Evolutionary conservation across 306 rosid genomes (phyloP).

Genomic region (Trifolium pratense): DNA sequence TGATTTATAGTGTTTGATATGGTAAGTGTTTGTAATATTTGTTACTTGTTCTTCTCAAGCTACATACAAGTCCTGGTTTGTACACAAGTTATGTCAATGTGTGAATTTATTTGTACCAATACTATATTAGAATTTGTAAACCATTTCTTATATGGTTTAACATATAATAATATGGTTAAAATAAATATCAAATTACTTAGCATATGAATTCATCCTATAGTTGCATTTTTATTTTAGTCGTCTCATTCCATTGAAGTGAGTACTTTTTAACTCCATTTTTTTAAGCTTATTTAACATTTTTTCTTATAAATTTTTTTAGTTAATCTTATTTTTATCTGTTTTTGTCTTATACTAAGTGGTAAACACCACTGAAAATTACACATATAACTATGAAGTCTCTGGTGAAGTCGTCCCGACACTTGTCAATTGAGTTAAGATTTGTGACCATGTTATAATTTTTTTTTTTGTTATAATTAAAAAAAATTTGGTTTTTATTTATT

Average conservation of each 20-base stretch:
- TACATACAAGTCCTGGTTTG: not conserved
- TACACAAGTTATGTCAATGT: constrained; percentile 29
- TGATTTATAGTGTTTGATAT: constrained; percentile 19
- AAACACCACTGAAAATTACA: no score
- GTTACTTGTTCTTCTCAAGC: not conserved
- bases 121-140: constrained; percentile 15
- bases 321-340: no score
- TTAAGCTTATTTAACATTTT: not conserved
- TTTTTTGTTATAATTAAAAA: no score
- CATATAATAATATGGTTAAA: constrained; percentile 23
- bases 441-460: no score
- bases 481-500: no score
- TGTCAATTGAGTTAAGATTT: no score
- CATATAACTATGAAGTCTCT: no score
- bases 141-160: constrained; percentile 19
- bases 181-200: not conserved
- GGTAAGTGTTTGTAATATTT: constrained; percentile 13
- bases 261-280: not conserved
- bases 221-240: not conserved
- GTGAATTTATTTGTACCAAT: constrained; percentile 12
- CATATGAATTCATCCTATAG: not conserved
- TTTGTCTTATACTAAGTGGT: no score
- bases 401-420: no score
- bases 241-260: not conserved
- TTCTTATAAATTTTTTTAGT: no score